Percentiles rank a stretch among this genome's conserved stretches.
Conservation (phyloP, 208 protist species). For the Lotmaria passim region DNA sequence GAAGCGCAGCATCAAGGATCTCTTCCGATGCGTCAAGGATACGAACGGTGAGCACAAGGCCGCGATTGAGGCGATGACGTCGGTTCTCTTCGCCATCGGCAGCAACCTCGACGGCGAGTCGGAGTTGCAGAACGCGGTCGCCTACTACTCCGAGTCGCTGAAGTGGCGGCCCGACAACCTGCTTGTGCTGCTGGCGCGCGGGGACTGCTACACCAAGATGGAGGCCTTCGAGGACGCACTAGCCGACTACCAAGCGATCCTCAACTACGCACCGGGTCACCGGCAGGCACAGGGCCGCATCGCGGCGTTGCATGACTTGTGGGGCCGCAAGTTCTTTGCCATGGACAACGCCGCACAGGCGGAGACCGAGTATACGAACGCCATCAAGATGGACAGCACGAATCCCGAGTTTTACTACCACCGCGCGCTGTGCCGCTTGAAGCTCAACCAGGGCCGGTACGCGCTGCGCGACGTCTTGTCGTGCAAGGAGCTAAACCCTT, state of each 20-base stretch:
- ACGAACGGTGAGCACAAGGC: constrained; percentile 81
- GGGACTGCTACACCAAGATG: constrained; percentile 86
- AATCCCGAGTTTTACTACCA: constrained; percentile 88
- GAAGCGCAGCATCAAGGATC: constrained; percentile 78
- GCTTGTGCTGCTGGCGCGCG: constrained; percentile 81
- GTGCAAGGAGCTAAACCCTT: constrained; percentile 70
- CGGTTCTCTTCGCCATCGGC: constrained; percentile 80
- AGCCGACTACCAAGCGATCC: constrained; percentile 68
- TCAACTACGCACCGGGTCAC: constrained; percentile 64
- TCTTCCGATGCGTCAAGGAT: constrained; percentile 85
- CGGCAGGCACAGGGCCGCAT: constrained; percentile 60
- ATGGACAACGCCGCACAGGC: constrained; percentile 58
- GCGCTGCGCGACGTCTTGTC: constrained; percentile 88
- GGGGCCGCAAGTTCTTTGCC: constrained; percentile 72
- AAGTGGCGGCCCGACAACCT: constrained; percentile 87
- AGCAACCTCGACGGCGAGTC: constrained; percentile 50
- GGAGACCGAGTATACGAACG: constrained; percentile 85
- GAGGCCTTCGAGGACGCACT: constrained; percentile 80
- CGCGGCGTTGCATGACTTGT: constrained; percentile 83
- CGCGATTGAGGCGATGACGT: constrained; percentile 85
- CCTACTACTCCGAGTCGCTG: constrained; percentile 90
- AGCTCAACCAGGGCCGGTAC: constrained; percentile 77
- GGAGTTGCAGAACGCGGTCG: constrained; percentile 65
- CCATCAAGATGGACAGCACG: constrained; percentile 68
- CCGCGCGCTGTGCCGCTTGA: constrained; percentile 79